Percentiles rank a stretch among this genome's conserved stretches.
phyloP scores from a whole-genome alignment of 1,284 basidiomycete species.

The Fomes fomentarius region DNA sequence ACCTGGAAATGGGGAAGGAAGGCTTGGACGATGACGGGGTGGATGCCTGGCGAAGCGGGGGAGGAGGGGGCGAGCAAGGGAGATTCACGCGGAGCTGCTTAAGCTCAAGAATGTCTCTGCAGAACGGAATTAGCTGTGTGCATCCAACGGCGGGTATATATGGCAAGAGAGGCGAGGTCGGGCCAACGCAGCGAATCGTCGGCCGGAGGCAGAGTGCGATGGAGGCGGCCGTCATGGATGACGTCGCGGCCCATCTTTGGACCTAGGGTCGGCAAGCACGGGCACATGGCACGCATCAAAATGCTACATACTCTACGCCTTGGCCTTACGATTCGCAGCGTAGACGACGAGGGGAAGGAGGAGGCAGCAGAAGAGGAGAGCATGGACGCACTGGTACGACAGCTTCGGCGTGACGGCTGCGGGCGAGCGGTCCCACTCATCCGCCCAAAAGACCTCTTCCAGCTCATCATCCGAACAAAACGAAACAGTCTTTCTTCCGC shows the following conservation, averaged over 20 bases:
- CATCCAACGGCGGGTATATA: not conserved
- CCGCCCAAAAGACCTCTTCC: constrained; percentile 57
- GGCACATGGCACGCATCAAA: not conserved
- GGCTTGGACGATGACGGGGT: constrained; percentile 24
- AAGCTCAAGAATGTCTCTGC: constrained; percentile 42
- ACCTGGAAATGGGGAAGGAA: constrained; percentile 31
- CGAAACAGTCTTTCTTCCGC: constrained; percentile 52
- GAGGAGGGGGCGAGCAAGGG: constrained; percentile 33
- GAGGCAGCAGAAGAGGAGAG: not conserved
- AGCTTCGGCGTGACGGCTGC: constrained; percentile 39
- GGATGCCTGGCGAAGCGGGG: constrained; percentile 30
- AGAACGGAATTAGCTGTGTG: not conserved
- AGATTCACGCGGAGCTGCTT: constrained; percentile 40
- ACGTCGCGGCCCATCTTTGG: constrained; percentile 15
- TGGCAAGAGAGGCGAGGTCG: constrained; percentile 1
- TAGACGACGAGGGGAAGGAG: not conserved
- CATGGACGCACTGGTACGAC: constrained; percentile 38
- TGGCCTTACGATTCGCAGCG: not conserved
- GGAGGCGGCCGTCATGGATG: constrained; percentile 18
- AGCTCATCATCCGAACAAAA: constrained; percentile 51
- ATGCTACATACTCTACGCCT: no score
- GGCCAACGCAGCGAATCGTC: not conserved
- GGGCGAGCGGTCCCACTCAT: constrained; percentile 68
- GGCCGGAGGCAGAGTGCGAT: not conserved
- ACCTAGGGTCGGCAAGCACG: not conserved